phyloP scores from a whole-genome alignment of 129 eudicot genomes.

The Smallanthus sonchifolius region DNA sequence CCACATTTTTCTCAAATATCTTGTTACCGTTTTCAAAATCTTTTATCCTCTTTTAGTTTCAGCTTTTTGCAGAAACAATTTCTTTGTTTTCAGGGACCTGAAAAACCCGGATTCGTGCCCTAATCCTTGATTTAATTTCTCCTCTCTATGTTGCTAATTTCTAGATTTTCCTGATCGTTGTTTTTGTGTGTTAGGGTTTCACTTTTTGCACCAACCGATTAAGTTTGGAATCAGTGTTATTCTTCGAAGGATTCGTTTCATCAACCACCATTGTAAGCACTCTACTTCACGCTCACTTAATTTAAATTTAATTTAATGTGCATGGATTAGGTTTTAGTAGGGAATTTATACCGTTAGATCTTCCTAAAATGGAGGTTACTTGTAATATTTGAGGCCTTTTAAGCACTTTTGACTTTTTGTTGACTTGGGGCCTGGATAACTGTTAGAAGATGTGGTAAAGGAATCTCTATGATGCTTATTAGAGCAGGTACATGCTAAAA shows the following conservation, averaged over 20 bases:
- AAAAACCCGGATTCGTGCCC: constrained; percentile 22
- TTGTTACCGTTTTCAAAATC: not conserved
- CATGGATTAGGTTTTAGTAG: not conserved
- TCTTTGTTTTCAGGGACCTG: constrained; percentile 12
- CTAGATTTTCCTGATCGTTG: constrained; percentile 37
- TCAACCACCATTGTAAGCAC: constrained; percentile 27
- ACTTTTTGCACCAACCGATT: constrained; percentile 26
- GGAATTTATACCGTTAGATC: not conserved
- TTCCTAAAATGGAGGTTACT: not conserved
- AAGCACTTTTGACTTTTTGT: not conserved
- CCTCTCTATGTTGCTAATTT: constrained; percentile 26
- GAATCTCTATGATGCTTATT: too few relatives aligned
- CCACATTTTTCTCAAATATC: constrained; percentile 7
- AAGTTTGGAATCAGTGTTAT: constrained; percentile 25
- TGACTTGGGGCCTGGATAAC: not conserved
- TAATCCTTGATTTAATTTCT: constrained; percentile 4
- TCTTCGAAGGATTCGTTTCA: constrained; percentile 3
- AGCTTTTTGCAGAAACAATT: not conserved
- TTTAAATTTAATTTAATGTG: not conserved
- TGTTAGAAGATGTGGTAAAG: not conserved
- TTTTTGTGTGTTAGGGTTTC: constrained; percentile 55
- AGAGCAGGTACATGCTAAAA: not conserved
- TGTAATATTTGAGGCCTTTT: not conserved
- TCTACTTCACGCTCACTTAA: not conserved
- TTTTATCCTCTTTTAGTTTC: not conserved